These are phyloP conservation scores for Ophiostoma pallidulum DNA, from an alignment of 2,329 filamentous ascomycete species.

Conservation along the genomic window DNA sequence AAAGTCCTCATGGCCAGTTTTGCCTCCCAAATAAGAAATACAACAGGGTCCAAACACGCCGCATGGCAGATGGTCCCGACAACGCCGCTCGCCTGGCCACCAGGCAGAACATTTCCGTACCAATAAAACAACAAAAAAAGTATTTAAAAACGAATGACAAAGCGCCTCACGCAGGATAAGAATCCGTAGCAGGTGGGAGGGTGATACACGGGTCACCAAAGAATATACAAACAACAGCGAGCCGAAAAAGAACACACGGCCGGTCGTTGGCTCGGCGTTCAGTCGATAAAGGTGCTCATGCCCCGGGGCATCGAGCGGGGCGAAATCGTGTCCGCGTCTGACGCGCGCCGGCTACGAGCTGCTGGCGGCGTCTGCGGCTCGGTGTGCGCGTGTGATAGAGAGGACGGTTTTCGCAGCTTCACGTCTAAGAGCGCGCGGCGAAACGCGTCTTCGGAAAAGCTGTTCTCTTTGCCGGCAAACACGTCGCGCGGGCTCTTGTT, in stretches of 20 bases:
- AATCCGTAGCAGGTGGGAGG: background rate
- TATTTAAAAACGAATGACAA: background rate
- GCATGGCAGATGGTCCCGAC: background rate
- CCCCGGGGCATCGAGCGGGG: conserved; percentile 31
- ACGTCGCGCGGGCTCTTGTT: background rate
- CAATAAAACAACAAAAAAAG: background rate
- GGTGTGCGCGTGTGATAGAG: background rate
- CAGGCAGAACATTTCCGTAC: background rate
- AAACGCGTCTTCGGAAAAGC: background rate
- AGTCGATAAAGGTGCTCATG: conserved; percentile 30
- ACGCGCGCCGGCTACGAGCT: conserved; percentile 5
- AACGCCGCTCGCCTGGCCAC: background rate
- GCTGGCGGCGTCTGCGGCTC: conserved; percentile 1
- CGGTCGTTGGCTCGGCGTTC: background rate
- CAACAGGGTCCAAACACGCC: background rate
- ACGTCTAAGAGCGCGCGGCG: background rate
- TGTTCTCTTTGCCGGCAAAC: conserved; percentile 5
- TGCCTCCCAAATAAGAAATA: background rate
- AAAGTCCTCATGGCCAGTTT: too few relatives aligned
- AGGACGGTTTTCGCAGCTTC: conserved; percentile 4
- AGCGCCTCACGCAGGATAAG: background rate
- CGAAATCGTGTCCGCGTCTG: conserved; percentile 30
- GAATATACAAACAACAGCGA: background rate
- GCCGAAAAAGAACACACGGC: too few relatives aligned
- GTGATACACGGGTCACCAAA: background rate